Conservation (phyloP, 176 grass and related monocot genomes). For the Secale cereale region DNA sequence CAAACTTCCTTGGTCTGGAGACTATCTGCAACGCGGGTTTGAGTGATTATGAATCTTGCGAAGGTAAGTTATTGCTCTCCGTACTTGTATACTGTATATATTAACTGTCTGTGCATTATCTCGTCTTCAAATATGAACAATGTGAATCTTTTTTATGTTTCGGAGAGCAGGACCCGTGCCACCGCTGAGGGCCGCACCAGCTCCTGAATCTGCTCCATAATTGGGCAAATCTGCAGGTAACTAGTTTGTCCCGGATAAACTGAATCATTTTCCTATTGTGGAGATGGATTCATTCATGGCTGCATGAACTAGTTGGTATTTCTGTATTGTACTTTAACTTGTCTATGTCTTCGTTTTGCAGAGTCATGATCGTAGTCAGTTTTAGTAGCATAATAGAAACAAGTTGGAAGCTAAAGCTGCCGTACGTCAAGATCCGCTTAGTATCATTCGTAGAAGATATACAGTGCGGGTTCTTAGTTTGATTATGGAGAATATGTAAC, state of each 20-base stretch:
- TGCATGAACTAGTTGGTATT: not conserved
- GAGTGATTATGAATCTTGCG: not conserved
- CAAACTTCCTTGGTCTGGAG: not conserved
- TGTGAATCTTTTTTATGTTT: not conserved
- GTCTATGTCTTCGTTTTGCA: not conserved
- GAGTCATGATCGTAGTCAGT: not conserved
- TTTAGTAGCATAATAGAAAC: not conserved
- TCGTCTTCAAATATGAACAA: not conserved
- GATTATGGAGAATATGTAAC: too few species aligned
- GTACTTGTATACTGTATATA: too few species aligned
- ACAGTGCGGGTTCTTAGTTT: not conserved
- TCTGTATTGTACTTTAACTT: not conserved
- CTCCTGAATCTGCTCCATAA: not conserved
- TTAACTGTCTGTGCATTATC: not conserved
- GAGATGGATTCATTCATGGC: not conserved
- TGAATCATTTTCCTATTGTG: not conserved
- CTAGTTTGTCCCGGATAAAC: not conserved
- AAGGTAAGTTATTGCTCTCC: not conserved
- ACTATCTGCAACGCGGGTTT: not conserved
- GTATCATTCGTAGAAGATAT: not conserved
- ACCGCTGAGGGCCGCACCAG: not conserved
- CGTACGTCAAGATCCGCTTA: not conserved
- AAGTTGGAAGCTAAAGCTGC: not conserved
- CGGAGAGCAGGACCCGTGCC: not conserved
- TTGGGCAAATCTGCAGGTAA: not conserved